Evolutionary conservation across 2,329 filamentous ascomycete genomes (phyloP).

Genomic region (Mycosphaerella sp.): DNA sequence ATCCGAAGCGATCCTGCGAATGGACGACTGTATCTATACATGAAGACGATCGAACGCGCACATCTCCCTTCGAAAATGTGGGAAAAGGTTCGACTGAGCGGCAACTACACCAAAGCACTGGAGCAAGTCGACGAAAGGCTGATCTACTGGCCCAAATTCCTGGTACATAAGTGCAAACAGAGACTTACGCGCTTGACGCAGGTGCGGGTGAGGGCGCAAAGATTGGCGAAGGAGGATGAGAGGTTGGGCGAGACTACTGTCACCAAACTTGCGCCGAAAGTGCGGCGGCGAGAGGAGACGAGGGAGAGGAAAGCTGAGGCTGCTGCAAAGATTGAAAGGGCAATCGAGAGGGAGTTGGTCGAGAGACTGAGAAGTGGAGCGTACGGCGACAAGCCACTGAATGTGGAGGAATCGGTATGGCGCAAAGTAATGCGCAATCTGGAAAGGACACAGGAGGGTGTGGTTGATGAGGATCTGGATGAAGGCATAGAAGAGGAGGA

Average conservation of each 20-base stretch:
- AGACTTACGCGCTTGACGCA: slow-evolving; percentile 86
- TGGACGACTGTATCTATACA: slow-evolving; percentile 85
- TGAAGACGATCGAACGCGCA: slow-evolving; percentile 86
- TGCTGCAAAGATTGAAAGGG: slow-evolving; percentile 86
- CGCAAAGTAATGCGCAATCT: slow-evolving; percentile 90
- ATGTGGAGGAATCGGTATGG: slow-evolving; percentile 93
- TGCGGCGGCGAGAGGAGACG: slow-evolving; percentile 50
- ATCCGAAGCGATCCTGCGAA: slow-evolving; percentile 76
- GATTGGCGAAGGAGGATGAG: slow-evolving; percentile 82
- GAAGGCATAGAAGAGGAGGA: slow-evolving; percentile 77
- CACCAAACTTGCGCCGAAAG: slow-evolving; percentile 84
- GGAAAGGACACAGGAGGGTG: slow-evolving; percentile 78
- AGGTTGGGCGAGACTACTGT: slow-evolving; percentile 82
- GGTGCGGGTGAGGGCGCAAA: slow-evolving; percentile 71
- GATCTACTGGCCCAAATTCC: slow-evolving; percentile 91
- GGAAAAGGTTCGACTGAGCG: slow-evolving; percentile 84
- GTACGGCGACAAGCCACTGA: slow-evolving; percentile 89
- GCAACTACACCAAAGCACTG: slow-evolving; percentile 85
- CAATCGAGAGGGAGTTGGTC: slow-evolving; percentile 91
- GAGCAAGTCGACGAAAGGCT: slow-evolving; percentile 78
- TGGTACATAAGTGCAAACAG: slow-evolving; percentile 94
- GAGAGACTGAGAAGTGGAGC: slow-evolving; percentile 85
- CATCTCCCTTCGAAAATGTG: slow-evolving; percentile 88
- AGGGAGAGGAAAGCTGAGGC: slow-evolving; percentile 47
- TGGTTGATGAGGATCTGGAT: slow-evolving; percentile 80